These are phyloP conservation scores for Phaeodactylum tricornutum DNA, from an alignment of 108 stramenopile genomes.

Conservation along the genomic window DNA sequence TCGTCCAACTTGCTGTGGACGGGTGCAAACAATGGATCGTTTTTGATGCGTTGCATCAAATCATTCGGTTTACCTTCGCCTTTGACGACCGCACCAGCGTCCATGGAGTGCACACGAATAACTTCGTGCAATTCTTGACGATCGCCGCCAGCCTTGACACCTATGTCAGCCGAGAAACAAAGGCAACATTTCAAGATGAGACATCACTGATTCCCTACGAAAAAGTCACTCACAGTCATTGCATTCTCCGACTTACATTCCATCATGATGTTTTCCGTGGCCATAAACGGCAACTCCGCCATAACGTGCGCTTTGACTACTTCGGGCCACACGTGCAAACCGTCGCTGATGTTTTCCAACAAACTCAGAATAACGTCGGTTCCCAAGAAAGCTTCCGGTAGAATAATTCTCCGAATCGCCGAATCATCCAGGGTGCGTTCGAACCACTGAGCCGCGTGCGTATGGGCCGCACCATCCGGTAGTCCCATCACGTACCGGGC, in stretches of 20 bases:
- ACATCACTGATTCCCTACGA: background rate
- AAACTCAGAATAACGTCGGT: constrained; percentile 91
- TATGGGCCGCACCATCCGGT: constrained; percentile 86
- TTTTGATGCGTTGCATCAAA: constrained; percentile 88
- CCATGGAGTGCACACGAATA: constrained; percentile 97
- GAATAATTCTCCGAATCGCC: constrained; percentile 90
- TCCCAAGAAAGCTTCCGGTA: constrained; percentile 96
- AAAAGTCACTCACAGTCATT: background rate
- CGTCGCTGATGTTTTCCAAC: constrained; percentile 89
- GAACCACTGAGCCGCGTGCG: constrained; percentile 96
- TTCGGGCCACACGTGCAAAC: constrained; percentile 96
- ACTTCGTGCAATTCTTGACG: constrained; percentile 97
- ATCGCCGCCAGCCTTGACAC: constrained; percentile 97
- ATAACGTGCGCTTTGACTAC: constrained; percentile 90
- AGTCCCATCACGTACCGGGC: constrained; percentile 93
- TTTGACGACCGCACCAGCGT: constrained; percentile 95
- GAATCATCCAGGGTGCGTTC: constrained; percentile 99
- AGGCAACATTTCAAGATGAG: constrained; percentile 1
- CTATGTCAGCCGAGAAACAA: constrained; percentile 17
- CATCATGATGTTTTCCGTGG: constrained; percentile 98
- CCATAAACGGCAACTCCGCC: constrained; percentile 99
- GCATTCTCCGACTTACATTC: constrained; percentile 83
- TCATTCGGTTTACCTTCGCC: constrained; percentile 97
- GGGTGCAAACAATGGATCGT: constrained; percentile 77
- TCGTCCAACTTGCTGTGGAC: constrained; percentile 84